Evolutionary conservation across 176 grass and related monocot species (phyloP).

Genomic region (Aegilops umbellulata): DNA sequence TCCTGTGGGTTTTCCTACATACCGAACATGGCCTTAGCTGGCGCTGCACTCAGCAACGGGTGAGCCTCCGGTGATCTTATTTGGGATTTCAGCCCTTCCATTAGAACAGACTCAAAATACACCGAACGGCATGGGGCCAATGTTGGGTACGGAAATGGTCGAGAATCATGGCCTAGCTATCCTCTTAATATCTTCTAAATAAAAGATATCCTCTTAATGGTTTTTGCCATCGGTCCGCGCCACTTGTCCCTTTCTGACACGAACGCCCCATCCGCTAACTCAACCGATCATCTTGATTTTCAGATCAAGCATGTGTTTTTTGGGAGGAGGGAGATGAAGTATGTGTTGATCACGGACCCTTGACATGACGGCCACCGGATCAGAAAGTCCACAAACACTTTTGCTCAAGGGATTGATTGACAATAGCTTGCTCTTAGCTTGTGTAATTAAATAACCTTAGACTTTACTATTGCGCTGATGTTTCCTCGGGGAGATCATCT

Average conservation of each 20-base stretch:
- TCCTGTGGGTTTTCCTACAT: too few species aligned
- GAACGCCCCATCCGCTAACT: not conserved
- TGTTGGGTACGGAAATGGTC: too few species aligned
- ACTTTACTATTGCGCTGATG: too few species aligned
- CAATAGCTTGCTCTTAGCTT: not conserved
- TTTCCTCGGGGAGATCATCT: too few species aligned
- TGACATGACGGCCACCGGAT: not conserved
- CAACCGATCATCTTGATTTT: not conserved
- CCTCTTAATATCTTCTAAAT: too few species aligned
- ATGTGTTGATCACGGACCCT: not conserved
- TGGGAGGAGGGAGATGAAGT: too few species aligned
- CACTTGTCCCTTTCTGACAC: not conserved
- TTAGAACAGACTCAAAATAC: not conserved
- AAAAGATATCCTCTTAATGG: too few species aligned
- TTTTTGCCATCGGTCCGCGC: too few species aligned
- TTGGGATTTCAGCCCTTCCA: not conserved
- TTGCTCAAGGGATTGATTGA: not conserved
- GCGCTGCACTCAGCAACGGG: not conserved
- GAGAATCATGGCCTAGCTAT: too few species aligned
- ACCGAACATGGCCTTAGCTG: too few species aligned
- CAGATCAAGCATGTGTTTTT: too few species aligned
- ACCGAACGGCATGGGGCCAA: not conserved
- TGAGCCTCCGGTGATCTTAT: not conserved
- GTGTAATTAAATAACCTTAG: not conserved
- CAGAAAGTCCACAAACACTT: not conserved